Evolutionary conservation across 140 eudicot genomes (phyloP), one percentile per base, ranked within the genome.

Genomic region (Oenanthe javanica): DNA sequence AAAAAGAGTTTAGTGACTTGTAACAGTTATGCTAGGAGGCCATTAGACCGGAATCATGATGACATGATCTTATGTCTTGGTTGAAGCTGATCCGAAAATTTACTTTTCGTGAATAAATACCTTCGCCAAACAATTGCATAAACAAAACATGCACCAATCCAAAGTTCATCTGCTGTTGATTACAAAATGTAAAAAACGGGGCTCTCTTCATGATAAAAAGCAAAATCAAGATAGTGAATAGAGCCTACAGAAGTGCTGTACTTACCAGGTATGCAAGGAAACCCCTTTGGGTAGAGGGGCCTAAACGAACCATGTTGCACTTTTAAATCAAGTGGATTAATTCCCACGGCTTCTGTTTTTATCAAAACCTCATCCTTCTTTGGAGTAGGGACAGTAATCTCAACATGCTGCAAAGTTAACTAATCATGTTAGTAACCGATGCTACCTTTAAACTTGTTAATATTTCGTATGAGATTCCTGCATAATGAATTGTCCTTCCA

Each of bases 271-370:
- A 81, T 61, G 47, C 23, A 47, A 74, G 88, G 88, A 83, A 85
- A 85, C 23, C 67, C 80, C 74, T 76, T 76, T 21, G 89, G 91
- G 3, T 84, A 38, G 50, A 88, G 64, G 18, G 89, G 91, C 77
- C 87, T 84, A 61, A 84, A 36, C 66, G 77, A 61, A 84, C 89
- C 91, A 46, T 82, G 86, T 72, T 83, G 87, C 40, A 82, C 78
- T 75, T 84, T 88, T 81, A 87, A 86, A 77, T 88, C 89, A 50
- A 86, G 38, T 36, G 86, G 87, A 79, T 88, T 88, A 72, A 88
- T 57, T 82, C 81, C 72, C 2, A 82, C 74, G 4, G 91, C 91
- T 82, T 88, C 89, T 9, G 86, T 48, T 82, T 81, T 88, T 40
- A 88, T 54, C 82, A 85, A 64, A 27, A 88, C 81, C 72, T 88